Conservation (phyloP, 1,284 basidiomycete species). For the Phaffia rhodozyma region DNA sequence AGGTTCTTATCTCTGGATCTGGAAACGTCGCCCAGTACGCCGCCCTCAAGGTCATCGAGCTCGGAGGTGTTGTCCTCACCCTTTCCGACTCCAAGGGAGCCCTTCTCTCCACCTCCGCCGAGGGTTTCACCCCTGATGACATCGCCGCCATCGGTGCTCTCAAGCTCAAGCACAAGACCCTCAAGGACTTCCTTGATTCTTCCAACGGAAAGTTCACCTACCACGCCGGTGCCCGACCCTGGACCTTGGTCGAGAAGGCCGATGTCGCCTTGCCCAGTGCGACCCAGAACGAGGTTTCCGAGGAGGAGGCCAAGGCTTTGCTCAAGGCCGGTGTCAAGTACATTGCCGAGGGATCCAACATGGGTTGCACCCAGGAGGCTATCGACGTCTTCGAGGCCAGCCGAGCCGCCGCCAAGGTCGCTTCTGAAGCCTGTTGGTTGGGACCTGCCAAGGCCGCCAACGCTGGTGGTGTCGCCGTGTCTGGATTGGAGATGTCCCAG, state of each 20-base stretch:
- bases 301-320: slow-evolving; percentile 57
- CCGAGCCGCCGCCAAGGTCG: slow-evolving; percentile 41
- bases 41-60: slow-evolving; percentile 65
- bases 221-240: slow-evolving; percentile 58
- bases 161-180: slow-evolving; percentile 46
- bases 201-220: slow-evolving; percentile 45
- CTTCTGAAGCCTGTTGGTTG: slow-evolving; percentile 37
- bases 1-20: slow-evolving; percentile 59
- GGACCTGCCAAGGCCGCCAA: slow-evolving; percentile 62
- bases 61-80: slow-evolving; percentile 61
- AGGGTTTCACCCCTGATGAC: slow-evolving; percentile 50
- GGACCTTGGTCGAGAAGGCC: slow-evolving; percentile 54
- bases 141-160: slow-evolving; percentile 48
- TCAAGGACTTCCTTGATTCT: slow-evolving; percentile 42
- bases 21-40: slow-evolving; percentile 68
- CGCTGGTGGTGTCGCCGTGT: slow-evolving; percentile 56
- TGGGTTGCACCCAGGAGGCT: slow-evolving; percentile 59
- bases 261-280: slow-evolving; percentile 66
- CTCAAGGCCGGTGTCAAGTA: slow-evolving; percentile 57
- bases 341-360: slow-evolving; percentile 68
- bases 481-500: slow-evolving; percentile 70
- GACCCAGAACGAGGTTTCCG: slow-evolving; percentile 62
- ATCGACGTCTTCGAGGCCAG: slow-evolving; percentile 60
- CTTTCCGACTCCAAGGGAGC: slow-evolving; percentile 67
- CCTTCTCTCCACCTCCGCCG: slow-evolving; percentile 44